Base-by-base conservation (phyloP, 495 filamentous ascomycete species). In the Daldinia decipiens region DNA sequence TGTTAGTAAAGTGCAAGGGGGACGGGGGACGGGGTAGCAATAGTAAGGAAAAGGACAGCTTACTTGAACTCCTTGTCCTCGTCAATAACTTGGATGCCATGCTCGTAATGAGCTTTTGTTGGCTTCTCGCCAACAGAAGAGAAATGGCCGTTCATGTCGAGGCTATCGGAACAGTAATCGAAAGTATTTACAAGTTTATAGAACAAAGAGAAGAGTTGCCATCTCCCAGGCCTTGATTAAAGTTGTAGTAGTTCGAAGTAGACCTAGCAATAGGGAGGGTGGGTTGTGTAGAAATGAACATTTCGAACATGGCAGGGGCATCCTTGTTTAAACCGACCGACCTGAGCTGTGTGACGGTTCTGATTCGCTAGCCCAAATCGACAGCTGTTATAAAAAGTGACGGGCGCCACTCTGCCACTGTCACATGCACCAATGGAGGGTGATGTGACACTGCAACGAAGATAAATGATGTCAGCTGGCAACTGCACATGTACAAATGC, bases 51-150 rank as follows among this genome's bases (percentile, higher is more conserved):
- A 38, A 9, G 38, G 53, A 59, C 58, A 72, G 54, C 87, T 67
- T 87, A 97, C 94, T 97, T 98, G 88, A 97, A 98, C 73, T 92
- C 86, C 80, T 99, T 98, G 68, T 97, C 88, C 82, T 92, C 94
- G 78, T 98, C 92, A 71, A 99, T 92, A 73, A 98, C 94, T 82
- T 99, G 95, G 74, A 98, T 92, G 56, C 95, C 95, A 87, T 95
- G 93, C 77, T 92, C 91, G 78, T 94, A 98, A 43, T 91, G 84
- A 73, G 91, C 87, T 71, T 84, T 81, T 50, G 83, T 83, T 65
- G 87, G 84, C 79, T 85, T 85, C 61, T 88, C 85, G 79, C 91
- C 92, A 78, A 94, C 87, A 47, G 87, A 82, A 69, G 93, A 92
- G 81, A 97, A 95, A 78, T 97, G 94, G 72, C 92, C 92, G 81